A percentile compares a stretch with the other conserved stretches of the same genome.
Conservation (phyloP, 495 filamentous ascomycete species). For the Apiosordaria backusii region DNA sequence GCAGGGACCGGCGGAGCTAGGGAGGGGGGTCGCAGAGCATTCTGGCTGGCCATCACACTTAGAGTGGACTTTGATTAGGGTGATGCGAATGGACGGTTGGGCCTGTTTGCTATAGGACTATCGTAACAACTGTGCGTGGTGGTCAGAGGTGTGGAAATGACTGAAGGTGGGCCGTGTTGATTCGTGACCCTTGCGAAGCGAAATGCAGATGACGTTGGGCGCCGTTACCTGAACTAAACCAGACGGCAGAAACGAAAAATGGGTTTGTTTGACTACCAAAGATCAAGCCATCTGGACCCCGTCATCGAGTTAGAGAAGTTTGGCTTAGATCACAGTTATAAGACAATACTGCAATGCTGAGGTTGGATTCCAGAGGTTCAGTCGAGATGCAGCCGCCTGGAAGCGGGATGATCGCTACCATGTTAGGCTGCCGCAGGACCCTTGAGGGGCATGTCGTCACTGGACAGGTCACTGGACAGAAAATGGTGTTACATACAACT, state of each 20-base stretch:
- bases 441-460: constrained; percentile 9
- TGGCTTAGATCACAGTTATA: not conserved
- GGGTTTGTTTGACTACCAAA: not conserved
- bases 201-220: constrained; percentile 1
- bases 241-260: not conserved
- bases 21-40: constrained; percentile 19
- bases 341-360: not conserved
- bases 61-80: not conserved
- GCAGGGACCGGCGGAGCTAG: constrained; percentile 17
- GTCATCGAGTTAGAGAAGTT: not conserved
- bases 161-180: not conserved
- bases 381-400: not conserved
- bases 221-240: not conserved
- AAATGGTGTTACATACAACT: not conserved
- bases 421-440: not conserved
- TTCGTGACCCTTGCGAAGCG: constrained; percentile 3
- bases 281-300: not conserved
- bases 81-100: constrained; percentile 1
- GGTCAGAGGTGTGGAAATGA: constrained; percentile 2
- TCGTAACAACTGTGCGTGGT: not conserved
- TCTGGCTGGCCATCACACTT: constrained; percentile 26
- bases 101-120: not conserved
- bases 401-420: constrained; percentile 4
- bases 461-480: not conserved
- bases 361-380: not conserved